Evolutionary conservation across 768 basidiomycete genomes (phyloP).

Genomic region (Suillus subaureus): DNA sequence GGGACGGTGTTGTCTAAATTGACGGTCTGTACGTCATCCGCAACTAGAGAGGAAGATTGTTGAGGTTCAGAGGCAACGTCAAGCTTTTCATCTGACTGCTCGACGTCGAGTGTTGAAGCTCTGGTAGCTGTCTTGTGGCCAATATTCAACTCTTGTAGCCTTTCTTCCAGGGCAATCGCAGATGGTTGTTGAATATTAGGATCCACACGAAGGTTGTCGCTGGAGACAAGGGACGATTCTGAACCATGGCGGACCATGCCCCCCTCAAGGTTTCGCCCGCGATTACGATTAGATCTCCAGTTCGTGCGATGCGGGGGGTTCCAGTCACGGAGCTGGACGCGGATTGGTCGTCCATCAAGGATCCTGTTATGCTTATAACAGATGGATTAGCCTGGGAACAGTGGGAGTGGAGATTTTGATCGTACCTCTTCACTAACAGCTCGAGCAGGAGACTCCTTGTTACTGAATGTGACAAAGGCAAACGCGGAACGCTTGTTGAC

Average conservation of each 20-base stretch:
- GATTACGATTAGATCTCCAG: slow-evolving; percentile 39
- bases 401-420: not conserved
- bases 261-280: slow-evolving; percentile 40
- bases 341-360: slow-evolving; percentile 69
- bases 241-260: slow-evolving; percentile 30
- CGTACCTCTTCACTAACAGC: slow-evolving; percentile 68
- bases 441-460: slow-evolving; percentile 61
- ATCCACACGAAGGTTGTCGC: slow-evolving; percentile 17
- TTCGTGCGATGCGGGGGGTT: slow-evolving; percentile 53
- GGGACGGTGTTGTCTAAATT: slow-evolving; percentile 26
- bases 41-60: not conserved
- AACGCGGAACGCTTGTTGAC: slow-evolving; percentile 70
- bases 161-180: slow-evolving; percentile 13
- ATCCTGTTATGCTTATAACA: slow-evolving; percentile 66
- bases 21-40: slow-evolving; percentile 1
- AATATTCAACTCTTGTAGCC: slow-evolving; percentile 17
- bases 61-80: not conserved
- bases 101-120: not conserved
- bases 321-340: slow-evolving; percentile 74
- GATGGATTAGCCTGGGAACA: slow-evolving; percentile 11
- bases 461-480: slow-evolving; percentile 76
- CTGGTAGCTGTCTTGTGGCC: slow-evolving; percentile 9
- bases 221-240: slow-evolving; percentile 18
- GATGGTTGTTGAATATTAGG: slow-evolving; percentile 13
- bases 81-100: slow-evolving; percentile 2